Conservation (phyloP, 345 rosid species). For the Salix brachista region DNA sequence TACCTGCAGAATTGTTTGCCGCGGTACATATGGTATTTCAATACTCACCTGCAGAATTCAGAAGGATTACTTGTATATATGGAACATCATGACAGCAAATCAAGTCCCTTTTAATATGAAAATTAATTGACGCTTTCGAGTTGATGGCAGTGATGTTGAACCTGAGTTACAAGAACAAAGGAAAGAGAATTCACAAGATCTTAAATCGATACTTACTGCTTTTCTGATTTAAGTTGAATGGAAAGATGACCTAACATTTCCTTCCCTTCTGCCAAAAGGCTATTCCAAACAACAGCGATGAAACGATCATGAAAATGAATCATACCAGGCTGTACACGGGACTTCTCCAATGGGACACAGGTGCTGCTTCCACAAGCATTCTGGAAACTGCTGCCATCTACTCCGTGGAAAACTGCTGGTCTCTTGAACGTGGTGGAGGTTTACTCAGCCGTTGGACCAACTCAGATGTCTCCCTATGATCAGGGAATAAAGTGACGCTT, state of each 20-base stretch:
- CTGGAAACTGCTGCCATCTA: slow-evolving; percentile 42
- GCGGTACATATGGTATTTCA: slow-evolving; percentile 19
- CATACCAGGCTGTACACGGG: slow-evolving; percentile 49
- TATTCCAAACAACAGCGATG: slow-evolving; percentile 37
- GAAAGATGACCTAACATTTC: background rate
- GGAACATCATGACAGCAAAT: too few species aligned
- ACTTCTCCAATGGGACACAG: slow-evolving; percentile 60
- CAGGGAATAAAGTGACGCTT: background rate
- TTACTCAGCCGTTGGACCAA: slow-evolving; percentile 22
- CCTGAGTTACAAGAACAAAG: background rate
- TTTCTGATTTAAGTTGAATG: too few species aligned
- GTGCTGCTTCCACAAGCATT: slow-evolving; percentile 60
- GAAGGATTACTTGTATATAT: too few species aligned
- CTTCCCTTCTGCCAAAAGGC: slow-evolving; percentile 52
- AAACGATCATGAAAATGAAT: slow-evolving; percentile 16
- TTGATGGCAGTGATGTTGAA: background rate
- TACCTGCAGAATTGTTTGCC: background rate
- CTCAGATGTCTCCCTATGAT: slow-evolving; percentile 28
- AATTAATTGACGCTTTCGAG: background rate
- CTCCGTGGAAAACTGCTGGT: slow-evolving; percentile 32
- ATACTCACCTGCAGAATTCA: slow-evolving; percentile 17
- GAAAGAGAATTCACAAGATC: too few species aligned
- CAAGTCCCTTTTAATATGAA: too few species aligned
- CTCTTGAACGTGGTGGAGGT: slow-evolving; percentile 27
- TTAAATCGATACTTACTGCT: too few species aligned